Base-by-base conservation (phyloP, 352 stramenopile species). In the Phytophthora meadii region DNA sequence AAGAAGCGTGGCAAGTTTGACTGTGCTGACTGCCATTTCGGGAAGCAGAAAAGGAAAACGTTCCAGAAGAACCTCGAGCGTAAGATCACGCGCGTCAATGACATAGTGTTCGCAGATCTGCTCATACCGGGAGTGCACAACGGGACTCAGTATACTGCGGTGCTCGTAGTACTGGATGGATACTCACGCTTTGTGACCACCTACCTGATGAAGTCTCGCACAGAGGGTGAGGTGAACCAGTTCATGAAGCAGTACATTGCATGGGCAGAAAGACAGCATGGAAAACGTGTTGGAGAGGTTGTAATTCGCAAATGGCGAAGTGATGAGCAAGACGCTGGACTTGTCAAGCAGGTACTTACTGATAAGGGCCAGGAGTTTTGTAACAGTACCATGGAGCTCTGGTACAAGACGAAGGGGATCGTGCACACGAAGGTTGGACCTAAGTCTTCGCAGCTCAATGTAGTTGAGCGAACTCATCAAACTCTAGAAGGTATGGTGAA, bases 181-280 rank as follows among this genome's bases (percentile, higher is more conserved):
- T 34, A 32, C 30, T 60, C 52, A 17, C 41, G 41, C 28, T 51
- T 37, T 45, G 40, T 50, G 8, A 60, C 39, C 4, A 42, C 19
- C 11, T 60, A 50, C 25, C 6, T 60, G 9, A 14, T 41, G 9
- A 41, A 60, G 14, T 60, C 52, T 4, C 27, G n/a, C 3, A 55
- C 45, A 3, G 55, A 55, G 32, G 34, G 24, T 8, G 32, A 63
- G 15, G 34, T 55, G 24, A 63, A 63, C 24, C 11, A 36, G 25
- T 9, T 39, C 32, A 48, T 55, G 45, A 37, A 55, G 45, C 14
- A 51, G 12, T 50, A 55, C 8, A 51, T 62, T 41, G 32, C 44
- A 30, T 54, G 54, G 39, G 48, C 48, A 5, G 57, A 65, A 22
- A 3, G 48, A 17, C 57, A 65, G 15, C 56, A 55, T 39, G 46